Conservation (phyloP, 176 grass and related monocot species). For the Elaeis guineensis region DNA sequence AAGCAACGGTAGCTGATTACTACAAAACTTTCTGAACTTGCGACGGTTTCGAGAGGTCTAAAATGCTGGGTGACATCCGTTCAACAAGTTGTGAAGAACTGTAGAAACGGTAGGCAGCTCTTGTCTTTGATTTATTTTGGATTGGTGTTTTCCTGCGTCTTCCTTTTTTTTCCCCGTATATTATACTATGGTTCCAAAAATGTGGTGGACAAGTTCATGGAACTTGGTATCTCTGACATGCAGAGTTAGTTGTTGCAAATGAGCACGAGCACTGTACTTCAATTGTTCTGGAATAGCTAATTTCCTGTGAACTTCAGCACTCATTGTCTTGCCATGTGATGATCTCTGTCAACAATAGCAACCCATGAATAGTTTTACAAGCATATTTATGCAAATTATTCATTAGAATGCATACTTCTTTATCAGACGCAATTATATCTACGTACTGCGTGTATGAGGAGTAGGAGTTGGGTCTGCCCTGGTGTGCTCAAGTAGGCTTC, state of each 20-base stretch:
- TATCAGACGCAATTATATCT: too few species aligned
- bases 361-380: too few species aligned
- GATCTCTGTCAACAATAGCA: too few species aligned
- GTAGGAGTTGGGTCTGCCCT: too few species aligned
- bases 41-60: too few species aligned
- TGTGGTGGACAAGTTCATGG: constrained; percentile 33
- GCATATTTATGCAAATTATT: too few species aligned
- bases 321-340: too few species aligned
- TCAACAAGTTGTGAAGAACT: constrained; percentile 1
- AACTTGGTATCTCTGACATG: constrained; percentile 28
- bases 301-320: too few species aligned
- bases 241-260: constrained; percentile 14
- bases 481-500: too few species aligned
- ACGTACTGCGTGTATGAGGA: too few species aligned
- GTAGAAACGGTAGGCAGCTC: constrained; percentile 3
- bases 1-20: not conserved
- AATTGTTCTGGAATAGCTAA: too few species aligned
- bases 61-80: constrained; percentile 4
- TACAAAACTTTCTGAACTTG: not conserved
- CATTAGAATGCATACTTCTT: too few species aligned
- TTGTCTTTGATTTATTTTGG: constrained; percentile 10
- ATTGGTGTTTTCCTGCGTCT: constrained; percentile 24
- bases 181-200: constrained; percentile 20
- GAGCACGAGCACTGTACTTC: not conserved
- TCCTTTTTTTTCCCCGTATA: constrained; percentile 13